Evolutionary conservation across 2,329 filamentous ascomycete species (phyloP).

Genomic region (Penicillium rolfsii): DNA sequence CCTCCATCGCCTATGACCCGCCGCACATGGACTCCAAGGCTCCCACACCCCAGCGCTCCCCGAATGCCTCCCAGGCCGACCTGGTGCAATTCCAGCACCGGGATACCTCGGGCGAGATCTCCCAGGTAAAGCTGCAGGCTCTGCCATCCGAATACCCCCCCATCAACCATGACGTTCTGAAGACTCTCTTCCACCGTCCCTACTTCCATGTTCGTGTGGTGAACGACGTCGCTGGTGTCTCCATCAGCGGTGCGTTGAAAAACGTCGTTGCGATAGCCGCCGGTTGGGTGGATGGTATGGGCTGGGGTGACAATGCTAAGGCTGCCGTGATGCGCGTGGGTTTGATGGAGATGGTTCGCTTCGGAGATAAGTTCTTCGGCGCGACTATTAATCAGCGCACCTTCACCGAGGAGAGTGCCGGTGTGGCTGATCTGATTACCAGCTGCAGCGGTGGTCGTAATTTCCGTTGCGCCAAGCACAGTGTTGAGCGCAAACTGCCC

Average conservation of each 20-base stretch:
- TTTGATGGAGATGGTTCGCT: slow-evolving; percentile 93
- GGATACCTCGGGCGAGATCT: slow-evolving; percentile 68
- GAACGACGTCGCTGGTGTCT: slow-evolving; percentile 93
- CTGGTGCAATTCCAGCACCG: slow-evolving; percentile 63
- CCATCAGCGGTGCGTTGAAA: slow-evolving; percentile 90
- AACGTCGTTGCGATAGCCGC: slow-evolving; percentile 95
- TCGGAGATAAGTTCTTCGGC: slow-evolving; percentile 90
- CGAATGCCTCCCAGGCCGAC: slow-evolving; percentile 56
- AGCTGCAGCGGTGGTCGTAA: slow-evolving; percentile 91
- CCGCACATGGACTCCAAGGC: slow-evolving; percentile 83
- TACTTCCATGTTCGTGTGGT: slow-evolving; percentile 98
- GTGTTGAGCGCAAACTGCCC: slow-evolving; percentile 74
- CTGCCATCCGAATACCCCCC: slow-evolving; percentile 82
- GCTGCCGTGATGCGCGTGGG: slow-evolving; percentile 98
- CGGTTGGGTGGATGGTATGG: slow-evolving; percentile 91
- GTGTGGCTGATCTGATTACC: slow-evolving; percentile 93
- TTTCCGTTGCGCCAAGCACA: slow-evolving; percentile 89
- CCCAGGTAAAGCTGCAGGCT: slow-evolving; percentile 71
- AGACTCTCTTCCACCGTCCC: slow-evolving; percentile 86
- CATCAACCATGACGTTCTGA: slow-evolving; percentile 81
- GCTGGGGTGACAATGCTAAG: slow-evolving; percentile 98
- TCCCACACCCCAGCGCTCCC: slow-evolving; percentile 62
- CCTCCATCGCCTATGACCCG: slow-evolving; percentile 93
- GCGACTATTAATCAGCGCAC: slow-evolving; percentile 78
- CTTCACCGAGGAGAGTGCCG: slow-evolving; percentile 95